Evolutionary conservation across 768 basidiomycete species (phyloP), one percentile per base, ranked within the genome.

Genomic region (Lanmaoa rubissima): DNA sequence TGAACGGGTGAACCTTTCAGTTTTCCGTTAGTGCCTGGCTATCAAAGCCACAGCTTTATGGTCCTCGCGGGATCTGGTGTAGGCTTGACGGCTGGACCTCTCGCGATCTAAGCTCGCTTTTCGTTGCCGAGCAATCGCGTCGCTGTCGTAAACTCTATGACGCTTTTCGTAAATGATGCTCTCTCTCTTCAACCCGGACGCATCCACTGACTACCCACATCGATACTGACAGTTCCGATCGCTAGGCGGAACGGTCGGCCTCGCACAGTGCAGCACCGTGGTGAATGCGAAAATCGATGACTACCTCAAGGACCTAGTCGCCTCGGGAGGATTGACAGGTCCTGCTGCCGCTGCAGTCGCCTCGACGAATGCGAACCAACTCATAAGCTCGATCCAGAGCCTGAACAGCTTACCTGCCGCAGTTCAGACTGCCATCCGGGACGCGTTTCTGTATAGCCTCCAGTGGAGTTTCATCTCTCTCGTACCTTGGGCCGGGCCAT

Each of bases 401-500:
- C 45, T 46, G 45, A 12, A 19, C 11, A 13, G n/a, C 11, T 32
- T 31, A 2, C 45, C 45, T 17, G 11, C 45, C 17, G 45, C 5
- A 1, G 31, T 46, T 7, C 28, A 46, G 11, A 32, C 11, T 11
- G 28, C 45, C 11, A 16, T 31, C 17, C 45, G 14, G 34, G 47
- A 24, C 11, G 48, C 48, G 34, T 24, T 35, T 24, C 35, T 21
- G 48, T 13, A 36, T 11, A 35, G 48, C 3, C 17, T 48, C 9
- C 35, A 26, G 48, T 38, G 48, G 48, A 7, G 62, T 24, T 78
- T 79, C 61, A 68, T 77, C 54, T 76, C 73, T 26, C 61, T 79
- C 35, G 51, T 79, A 13, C 77, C 78, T 0, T 79, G 79, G 77
- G 59, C 64, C n/a, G 72, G 39, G 24, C 35, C 76, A n/a, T 56